Evolutionary conservation across 192 early-diverging fungal species (phyloP).

Genomic region (Backusella parvicylindrica): DNA sequence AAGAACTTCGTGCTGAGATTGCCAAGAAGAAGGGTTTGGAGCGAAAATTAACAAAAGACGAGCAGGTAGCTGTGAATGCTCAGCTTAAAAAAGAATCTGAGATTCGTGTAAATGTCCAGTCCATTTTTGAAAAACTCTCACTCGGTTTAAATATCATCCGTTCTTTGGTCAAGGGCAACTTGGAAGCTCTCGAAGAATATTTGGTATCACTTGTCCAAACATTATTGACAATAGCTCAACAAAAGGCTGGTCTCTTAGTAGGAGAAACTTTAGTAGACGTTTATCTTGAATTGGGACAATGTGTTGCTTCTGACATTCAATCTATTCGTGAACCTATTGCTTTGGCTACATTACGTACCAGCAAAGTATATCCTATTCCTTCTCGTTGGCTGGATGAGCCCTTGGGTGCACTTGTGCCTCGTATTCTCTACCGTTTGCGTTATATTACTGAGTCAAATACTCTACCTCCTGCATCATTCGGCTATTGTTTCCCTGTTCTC

Average conservation of each 20-base stretch:
- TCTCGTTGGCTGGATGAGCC: constrained; percentile 46
- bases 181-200: constrained; percentile 49
- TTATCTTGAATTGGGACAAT: constrained; percentile 48
- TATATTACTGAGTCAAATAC: constrained; percentile 53
- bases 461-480: constrained; percentile 59
- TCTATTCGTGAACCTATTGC: constrained; percentile 39
- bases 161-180: constrained; percentile 60
- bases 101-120: constrained; percentile 65
- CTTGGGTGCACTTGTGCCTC: constrained; percentile 49
- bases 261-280: constrained; percentile 56
- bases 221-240: constrained; percentile 49
- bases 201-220: constrained; percentile 54
- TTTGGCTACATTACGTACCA: constrained; percentile 47
- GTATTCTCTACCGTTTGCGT: constrained; percentile 66
- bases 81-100: constrained; percentile 70
- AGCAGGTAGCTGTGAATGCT: constrained; percentile 65
- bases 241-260: constrained; percentile 51
- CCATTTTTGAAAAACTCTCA: constrained; percentile 43
- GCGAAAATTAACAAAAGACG: constrained; percentile 69
- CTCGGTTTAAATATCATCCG: constrained; percentile 64
- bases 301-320: constrained; percentile 39
- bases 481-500: constrained; percentile 64
- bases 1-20: constrained; percentile 67
- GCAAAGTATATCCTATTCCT: constrained; percentile 42
- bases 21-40: constrained; percentile 60